A percentile compares a stretch with the other conserved stretches of the same genome.
Conservation (phyloP, 345 rosid genomes). For the Gossypium rotundifolium region DNA sequence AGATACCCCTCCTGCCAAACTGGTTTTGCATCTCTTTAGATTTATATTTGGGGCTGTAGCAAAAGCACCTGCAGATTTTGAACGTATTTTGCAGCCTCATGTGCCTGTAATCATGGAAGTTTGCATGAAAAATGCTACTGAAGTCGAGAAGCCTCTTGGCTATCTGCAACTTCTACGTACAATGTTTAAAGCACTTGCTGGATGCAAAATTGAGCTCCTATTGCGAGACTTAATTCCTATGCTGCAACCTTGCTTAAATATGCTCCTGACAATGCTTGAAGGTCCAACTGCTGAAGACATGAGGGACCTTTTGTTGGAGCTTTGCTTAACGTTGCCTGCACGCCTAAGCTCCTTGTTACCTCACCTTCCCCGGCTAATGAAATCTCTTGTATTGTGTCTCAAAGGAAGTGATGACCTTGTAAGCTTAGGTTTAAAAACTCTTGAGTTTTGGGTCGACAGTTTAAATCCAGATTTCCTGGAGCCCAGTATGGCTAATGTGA, state of each 20-base stretch:
- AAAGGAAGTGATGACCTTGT: slow-evolving; percentile 90
- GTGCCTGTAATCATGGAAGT: slow-evolving; percentile 93
- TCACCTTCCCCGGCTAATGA: slow-evolving; percentile 85
- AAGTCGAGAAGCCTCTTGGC: slow-evolving; percentile 91
- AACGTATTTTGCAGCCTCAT: slow-evolving; percentile 91
- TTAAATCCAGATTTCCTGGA: slow-evolving; percentile 98
- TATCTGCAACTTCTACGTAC: slow-evolving; percentile 91
- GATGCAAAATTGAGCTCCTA: slow-evolving; percentile 87
- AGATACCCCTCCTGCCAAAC: slow-evolving; percentile 76
- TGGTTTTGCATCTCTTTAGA: slow-evolving; percentile 90
- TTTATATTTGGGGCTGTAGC: slow-evolving; percentile 91
- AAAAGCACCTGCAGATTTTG: slow-evolving; percentile 90
- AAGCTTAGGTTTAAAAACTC: slow-evolving; percentile 81
- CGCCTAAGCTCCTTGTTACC: slow-evolving; percentile 96
- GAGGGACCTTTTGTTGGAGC: slow-evolving; percentile 89
- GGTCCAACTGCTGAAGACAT: slow-evolving; percentile 97
- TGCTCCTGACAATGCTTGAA: slow-evolving; percentile 90
- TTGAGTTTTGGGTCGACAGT: slow-evolving; percentile 99
- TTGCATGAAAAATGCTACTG: slow-evolving; percentile 92
- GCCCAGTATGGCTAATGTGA: slow-evolving; percentile 96
- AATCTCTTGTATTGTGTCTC: slow-evolving; percentile 87
- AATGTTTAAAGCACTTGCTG: slow-evolving; percentile 84
- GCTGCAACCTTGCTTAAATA: slow-evolving; percentile 89
- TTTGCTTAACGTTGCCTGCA: slow-evolving; percentile 90
- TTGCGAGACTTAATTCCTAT: slow-evolving; percentile 82